These are phyloP conservation scores for Yarrowia sp. DNA, from an alignment of 805 yeast species.

Conservation along the genomic window DNA sequence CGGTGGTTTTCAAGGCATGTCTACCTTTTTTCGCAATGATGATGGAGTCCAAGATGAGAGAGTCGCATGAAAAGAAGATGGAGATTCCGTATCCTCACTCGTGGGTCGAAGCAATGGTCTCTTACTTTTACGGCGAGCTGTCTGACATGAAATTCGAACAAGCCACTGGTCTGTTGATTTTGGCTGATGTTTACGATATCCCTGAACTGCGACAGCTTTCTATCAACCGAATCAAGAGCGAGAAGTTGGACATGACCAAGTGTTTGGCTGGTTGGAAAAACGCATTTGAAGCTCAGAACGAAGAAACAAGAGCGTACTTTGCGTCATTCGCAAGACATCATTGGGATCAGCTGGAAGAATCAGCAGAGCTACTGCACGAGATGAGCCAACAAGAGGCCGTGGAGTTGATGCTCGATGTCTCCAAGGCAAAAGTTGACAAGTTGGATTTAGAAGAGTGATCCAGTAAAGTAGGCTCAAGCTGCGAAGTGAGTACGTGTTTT, in stretches of 20 bases:
- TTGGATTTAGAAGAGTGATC: neutral
- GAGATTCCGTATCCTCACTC: neutral
- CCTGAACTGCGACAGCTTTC: neutral
- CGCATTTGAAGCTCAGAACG: neutral
- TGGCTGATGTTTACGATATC: neutral
- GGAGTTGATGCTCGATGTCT: neutral
- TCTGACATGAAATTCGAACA: neutral
- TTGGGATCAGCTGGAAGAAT: neutral
- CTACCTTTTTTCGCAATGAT: neutral
- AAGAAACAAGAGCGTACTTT: neutral
- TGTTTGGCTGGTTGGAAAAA: neutral
- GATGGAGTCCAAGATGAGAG: neutral
- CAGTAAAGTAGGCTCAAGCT: too few species aligned
- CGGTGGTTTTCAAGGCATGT: neutral
- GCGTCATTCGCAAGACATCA: neutral
- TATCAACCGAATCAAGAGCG: neutral
- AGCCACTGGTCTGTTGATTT: neutral
- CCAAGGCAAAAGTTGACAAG: neutral
- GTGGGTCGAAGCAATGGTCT: slow-evolving; percentile 8
- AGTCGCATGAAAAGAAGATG: neutral
- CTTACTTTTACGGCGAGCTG: neutral
- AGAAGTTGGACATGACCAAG: neutral
- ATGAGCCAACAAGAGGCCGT: neutral
- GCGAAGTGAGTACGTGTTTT: too few species aligned
- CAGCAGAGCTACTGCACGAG: neutral